phyloP scores from a whole-genome alignment of 306 rosid genomes.

The Quillaja saponaria region DNA sequence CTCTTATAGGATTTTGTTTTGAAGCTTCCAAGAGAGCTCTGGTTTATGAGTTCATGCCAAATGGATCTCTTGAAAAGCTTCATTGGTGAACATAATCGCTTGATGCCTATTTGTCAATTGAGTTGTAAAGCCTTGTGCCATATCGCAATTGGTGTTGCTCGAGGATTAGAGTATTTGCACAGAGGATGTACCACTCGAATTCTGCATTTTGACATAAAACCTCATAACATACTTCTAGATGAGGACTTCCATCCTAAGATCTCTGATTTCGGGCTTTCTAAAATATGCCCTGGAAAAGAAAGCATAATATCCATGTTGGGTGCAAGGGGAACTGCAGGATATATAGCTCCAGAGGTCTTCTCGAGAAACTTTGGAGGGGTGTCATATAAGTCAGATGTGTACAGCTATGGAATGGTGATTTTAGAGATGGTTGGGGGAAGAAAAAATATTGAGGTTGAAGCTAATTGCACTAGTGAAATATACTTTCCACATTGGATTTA shows the following conservation, averaged over 20 bases:
- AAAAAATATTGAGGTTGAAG: conserved; percentile 17
- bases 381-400: conserved; percentile 44
- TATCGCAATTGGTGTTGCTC: conserved; percentile 34
- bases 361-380: conserved; percentile 36
- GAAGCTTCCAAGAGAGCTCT: conserved; percentile 36
- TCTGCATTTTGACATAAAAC: conserved; percentile 35
- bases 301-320: conserved; percentile 28
- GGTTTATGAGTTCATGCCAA: conserved; percentile 35
- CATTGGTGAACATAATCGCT: neutral
- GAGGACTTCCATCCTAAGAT: conserved; percentile 31
- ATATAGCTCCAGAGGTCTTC: conserved; percentile 42
- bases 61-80: conserved; percentile 39
- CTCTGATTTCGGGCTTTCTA: conserved; percentile 43
- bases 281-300: conserved; percentile 29
- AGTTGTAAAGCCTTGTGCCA: conserved; percentile 19
- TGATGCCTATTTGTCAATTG: neutral
- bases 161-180: conserved; percentile 33
- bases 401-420: conserved; percentile 46
- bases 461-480: conserved; percentile 30
- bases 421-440: conserved; percentile 46
- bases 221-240: conserved; percentile 33
- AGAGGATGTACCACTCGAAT: conserved; percentile 24
- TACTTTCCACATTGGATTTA: conserved; percentile 43
- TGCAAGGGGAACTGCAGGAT: conserved; percentile 37
- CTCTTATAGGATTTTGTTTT: conserved; percentile 29